Evolutionary conservation across 805 yeast genomes (phyloP).

Genomic region (Monosporozyma unispora): DNA sequence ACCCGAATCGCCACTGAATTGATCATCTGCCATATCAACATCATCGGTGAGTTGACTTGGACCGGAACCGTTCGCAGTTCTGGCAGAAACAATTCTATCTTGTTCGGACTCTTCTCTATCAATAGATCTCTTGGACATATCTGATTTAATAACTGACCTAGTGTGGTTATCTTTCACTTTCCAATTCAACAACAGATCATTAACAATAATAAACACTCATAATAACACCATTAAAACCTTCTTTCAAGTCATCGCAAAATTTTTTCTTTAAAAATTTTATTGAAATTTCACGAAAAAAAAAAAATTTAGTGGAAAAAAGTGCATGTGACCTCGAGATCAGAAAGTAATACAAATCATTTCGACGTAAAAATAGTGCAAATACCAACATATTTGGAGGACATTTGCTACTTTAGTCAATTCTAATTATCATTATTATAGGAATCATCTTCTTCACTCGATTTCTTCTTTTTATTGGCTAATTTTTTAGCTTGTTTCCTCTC

Average conservation of each 20-base stretch:
- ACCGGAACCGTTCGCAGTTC: conserved; percentile 23
- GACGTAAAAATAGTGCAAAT: background rate
- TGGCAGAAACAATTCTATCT: conserved; percentile 35
- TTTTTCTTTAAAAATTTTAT: background rate
- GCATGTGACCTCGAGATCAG: background rate
- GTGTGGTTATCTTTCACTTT: background rate
- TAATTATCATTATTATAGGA: background rate
- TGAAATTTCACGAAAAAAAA: background rate
- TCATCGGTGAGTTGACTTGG: conserved; percentile 24
- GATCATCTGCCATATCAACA: conserved; percentile 70
- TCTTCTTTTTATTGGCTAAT: conserved; percentile 10
- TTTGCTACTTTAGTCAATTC: background rate
- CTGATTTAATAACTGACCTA: background rate
- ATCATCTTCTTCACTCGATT: background rate
- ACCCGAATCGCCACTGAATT: conserved; percentile 85
- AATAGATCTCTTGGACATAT: conserved; percentile 46
- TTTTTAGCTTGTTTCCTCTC: conserved; percentile 15
- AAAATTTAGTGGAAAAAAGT: background rate
- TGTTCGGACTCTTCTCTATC: conserved; percentile 33
- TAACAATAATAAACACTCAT: background rate
- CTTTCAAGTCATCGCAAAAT: conserved; percentile 4
- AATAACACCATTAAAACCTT: background rate
- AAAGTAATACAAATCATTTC: background rate
- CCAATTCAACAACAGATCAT: background rate
- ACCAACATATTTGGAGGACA: background rate